Evolutionary conservation across 2,329 filamentous ascomycete species (phyloP), one percentile per base, ranked within the genome.

Genomic region (Fusarium sp.): DNA sequence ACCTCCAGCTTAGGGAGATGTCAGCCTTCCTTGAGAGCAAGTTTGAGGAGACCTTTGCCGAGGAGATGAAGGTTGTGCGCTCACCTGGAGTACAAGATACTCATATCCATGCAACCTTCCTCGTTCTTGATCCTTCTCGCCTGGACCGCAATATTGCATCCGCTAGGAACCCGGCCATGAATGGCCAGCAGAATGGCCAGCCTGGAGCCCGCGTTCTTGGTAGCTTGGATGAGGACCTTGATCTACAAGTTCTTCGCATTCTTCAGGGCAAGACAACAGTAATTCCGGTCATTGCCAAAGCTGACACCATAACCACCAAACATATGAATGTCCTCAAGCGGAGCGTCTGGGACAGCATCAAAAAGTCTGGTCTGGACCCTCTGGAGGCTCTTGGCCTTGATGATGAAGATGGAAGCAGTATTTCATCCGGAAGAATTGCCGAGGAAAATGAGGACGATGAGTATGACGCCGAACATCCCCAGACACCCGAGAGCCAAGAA

Each of bases 41-140:
- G 77, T 99, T 99, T 70, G 94, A 99, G 76, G 95, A 99, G 73
- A 98, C 95, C 0, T 96, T 99, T 75, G 88, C 88, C 44, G 95
- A 99, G 78, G 95, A 99, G 81, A 96, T 96, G 85, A 98, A 97
- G 81, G 93, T 99, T 42, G 84, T 97, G 61, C 91, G 95, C 71
- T 93, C 93, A 49, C 94, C 95, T 25, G 94, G 93, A 53, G 91
- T 92, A 65, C 91, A 93, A 75, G 95, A 99, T 80, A 97, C 94
- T 46, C 95, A 99, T 76, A 97, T 99, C 66, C 95, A 99, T 75
- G 96, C 92, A 67, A 93, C 93, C 51, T 97, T 99, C 78, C 83
- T 98, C 53, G 81, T 99, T 52, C 86, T 99, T 51, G 95, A 99
- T 74, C 95, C 95, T 2, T 82, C 88, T 48, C 89, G 91, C 41